Conservation (phyloP, 1,284 basidiomycete species). For the Cutaneotrichosporon sp. region DNA sequence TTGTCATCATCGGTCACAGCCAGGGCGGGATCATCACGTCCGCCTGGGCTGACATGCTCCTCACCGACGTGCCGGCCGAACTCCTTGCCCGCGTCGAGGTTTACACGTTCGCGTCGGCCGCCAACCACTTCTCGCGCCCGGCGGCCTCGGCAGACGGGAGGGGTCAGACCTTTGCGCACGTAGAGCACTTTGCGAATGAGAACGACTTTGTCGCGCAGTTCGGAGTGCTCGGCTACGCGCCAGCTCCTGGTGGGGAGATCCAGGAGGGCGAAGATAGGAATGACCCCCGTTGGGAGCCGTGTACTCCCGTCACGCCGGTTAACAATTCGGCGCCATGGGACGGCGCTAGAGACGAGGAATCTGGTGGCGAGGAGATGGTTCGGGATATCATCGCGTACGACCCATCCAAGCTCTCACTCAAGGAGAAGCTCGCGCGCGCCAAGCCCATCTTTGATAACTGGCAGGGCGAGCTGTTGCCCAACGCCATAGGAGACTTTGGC, state of each 20-base stretch:
- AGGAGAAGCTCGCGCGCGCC: neutral
- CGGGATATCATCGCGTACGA: neutral
- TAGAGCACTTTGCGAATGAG: slow-evolving; percentile 45
- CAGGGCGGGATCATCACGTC: slow-evolving; percentile 45
- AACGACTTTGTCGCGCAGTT: slow-evolving; percentile 38
- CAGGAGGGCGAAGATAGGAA: neutral
- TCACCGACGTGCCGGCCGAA: slow-evolving; percentile 24
- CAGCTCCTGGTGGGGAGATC: neutral
- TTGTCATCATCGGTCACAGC: slow-evolving; percentile 42
- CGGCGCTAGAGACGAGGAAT: slow-evolving; percentile 5
- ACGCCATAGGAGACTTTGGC: slow-evolving; percentile 31
- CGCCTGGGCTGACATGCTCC: slow-evolving; percentile 25
- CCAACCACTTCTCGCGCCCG: slow-evolving; percentile 41
- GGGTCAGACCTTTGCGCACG: slow-evolving; percentile 24
- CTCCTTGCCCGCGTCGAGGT: slow-evolving; percentile 42
- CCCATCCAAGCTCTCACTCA: neutral
- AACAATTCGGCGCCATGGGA: neutral
- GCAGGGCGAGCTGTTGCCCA: slow-evolving; percentile 18
- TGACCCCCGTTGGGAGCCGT: neutral
- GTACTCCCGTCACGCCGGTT: neutral
- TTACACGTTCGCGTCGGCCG: slow-evolving; percentile 45
- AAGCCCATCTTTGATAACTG: neutral
- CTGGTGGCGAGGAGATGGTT: neutral
- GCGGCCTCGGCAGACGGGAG: slow-evolving; percentile 1
- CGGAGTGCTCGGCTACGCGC: slow-evolving; percentile 25